These are phyloP conservation scores for Botrytis aclada DNA, from an alignment of 2,329 filamentous ascomycete genomes.

Conservation along the genomic window DNA sequence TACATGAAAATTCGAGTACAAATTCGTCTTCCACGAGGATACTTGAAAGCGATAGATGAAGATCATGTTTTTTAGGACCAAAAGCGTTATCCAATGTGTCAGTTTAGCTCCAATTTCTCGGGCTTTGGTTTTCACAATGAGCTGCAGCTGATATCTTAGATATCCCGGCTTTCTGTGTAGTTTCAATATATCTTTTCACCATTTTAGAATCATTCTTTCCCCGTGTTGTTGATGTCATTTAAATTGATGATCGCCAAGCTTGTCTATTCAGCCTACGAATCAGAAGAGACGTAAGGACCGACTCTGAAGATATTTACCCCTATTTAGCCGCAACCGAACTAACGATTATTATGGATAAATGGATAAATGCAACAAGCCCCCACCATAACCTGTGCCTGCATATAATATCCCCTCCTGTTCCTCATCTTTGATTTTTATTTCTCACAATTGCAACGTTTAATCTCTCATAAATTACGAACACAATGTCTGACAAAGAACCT, in stretches of 20 bases:
- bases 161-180: background rate
- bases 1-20: background rate
- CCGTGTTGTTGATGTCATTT: background rate
- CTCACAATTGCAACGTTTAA: background rate
- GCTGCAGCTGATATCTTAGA: background rate
- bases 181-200: background rate
- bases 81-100: background rate
- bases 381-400: background rate
- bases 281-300: conserved; percentile 7
- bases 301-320: conserved; percentile 1
- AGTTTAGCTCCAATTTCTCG: background rate
- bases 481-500: conserved; percentile 40
- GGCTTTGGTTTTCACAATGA: background rate
- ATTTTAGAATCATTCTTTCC: background rate
- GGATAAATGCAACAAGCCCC: conserved; percentile 6
- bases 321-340: conserved; percentile 14
- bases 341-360: conserved; percentile 12
- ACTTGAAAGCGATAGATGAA: background rate
- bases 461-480: background rate
- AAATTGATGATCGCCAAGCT: background rate
- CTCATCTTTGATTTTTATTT: background rate
- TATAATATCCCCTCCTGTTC: conserved; percentile 2
- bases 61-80: background rate
- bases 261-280: background rate
- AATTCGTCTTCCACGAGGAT: background rate